These are phyloP conservation scores for Actinomortierella ambigua DNA, from an alignment of 371 early-diverging fungal species.

Conservation along the genomic window DNA sequence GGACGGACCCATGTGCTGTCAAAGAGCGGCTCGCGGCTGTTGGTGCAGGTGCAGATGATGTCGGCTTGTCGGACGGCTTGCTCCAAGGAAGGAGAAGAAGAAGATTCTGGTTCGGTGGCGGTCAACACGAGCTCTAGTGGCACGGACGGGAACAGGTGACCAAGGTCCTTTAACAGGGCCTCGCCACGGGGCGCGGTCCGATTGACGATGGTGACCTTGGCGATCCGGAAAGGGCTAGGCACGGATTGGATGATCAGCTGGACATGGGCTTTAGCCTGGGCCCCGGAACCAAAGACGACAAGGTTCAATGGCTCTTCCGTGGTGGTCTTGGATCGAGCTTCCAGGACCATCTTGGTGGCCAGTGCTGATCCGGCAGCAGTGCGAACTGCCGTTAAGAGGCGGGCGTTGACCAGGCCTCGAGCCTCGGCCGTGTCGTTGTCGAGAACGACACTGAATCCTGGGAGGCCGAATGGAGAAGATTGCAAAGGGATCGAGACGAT, in stretches of 20 bases:
- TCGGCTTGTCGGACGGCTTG: constrained; percentile 54
- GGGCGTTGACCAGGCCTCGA: constrained; percentile 62
- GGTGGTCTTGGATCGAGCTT: neutral
- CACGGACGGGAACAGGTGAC: neutral
- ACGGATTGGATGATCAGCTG: constrained; percentile 58
- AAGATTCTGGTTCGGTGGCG: no score
- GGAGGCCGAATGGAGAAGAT: constrained; percentile 55
- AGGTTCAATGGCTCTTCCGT: constrained; percentile 17
- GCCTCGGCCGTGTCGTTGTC: constrained; percentile 56
- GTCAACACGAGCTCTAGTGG: neutral
- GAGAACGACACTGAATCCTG: constrained; percentile 58
- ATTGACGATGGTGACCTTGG: constrained; percentile 56
- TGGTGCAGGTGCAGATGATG: constrained; percentile 67
- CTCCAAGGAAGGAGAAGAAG: constrained; percentile 15
- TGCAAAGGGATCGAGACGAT: constrained; percentile 59
- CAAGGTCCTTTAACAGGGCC: constrained; percentile 46
- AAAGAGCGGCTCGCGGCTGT: constrained; percentile 54
- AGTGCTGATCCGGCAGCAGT: constrained; percentile 70
- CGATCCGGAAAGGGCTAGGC: constrained; percentile 41
- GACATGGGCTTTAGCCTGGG: constrained; percentile 62
- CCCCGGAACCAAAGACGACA: constrained; percentile 66
- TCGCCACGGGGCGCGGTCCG: constrained; percentile 52
- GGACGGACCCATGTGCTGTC: constrained; percentile 56
- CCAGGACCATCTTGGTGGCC: constrained; percentile 49
- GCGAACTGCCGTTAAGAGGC: constrained; percentile 58